A percentile compares a stretch with the other conserved stretches of the same genome.
Evolutionary conservation across 192 early-diverging fungal species (phyloP).

Genomic region (Dissophora globulifera): DNA sequence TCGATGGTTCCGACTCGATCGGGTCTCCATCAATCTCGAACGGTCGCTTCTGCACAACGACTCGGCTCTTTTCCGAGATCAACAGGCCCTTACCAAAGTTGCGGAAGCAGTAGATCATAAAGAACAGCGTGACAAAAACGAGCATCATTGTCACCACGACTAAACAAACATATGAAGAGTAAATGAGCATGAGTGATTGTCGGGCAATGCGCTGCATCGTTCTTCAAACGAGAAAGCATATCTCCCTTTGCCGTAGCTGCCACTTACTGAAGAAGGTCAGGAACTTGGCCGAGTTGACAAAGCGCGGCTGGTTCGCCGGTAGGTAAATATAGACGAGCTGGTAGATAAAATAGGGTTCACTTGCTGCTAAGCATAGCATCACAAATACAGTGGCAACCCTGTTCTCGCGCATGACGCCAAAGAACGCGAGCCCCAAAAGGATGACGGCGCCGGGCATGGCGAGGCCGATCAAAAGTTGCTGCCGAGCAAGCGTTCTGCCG

Average conservation of each 20-base stretch:
- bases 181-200: too few species aligned
- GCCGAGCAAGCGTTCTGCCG: conserved; percentile 18
- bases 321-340: conserved; percentile 20
- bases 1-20: conserved; percentile 20
- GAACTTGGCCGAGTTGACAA: conserved; percentile 29
- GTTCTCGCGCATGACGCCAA: conserved; percentile 43
- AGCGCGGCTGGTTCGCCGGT: conserved; percentile 8
- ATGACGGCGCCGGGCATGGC: conserved; percentile 37
- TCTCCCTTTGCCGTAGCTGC: too few species aligned
- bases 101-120: conserved; percentile 51
- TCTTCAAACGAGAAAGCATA: too few species aligned
- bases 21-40: conserved; percentile 52
- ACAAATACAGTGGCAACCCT: conserved; percentile 31
- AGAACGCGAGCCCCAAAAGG: conserved; percentile 31
- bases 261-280: conserved; percentile 53
- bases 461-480: conserved; percentile 32
- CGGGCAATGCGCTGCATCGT: too few species aligned
- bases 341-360: conserved; percentile 43
- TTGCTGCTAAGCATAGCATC: conserved; percentile 32
- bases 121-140: conserved; percentile 33
- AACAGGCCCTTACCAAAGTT: conserved; percentile 48
- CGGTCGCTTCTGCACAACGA: conserved; percentile 3
- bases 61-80: conserved; percentile 26
- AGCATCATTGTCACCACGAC: conserved; percentile 43
- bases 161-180: background rate